Evolutionary conservation across 2,329 filamentous ascomycete genomes (phyloP).

Genomic region (Pseudogymnoascus sp.): DNA sequence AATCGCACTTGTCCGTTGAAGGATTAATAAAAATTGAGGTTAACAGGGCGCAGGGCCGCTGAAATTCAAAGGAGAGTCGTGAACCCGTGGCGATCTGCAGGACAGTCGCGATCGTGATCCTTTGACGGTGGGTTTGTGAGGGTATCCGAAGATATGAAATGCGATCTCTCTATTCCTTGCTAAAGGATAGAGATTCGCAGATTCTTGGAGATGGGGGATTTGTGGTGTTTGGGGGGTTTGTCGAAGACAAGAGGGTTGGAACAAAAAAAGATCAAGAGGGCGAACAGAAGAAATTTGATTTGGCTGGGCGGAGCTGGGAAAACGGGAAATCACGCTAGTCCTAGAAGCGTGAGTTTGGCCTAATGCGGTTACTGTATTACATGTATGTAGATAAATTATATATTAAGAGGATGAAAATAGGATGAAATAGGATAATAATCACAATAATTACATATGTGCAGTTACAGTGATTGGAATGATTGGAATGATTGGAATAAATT

Average conservation of each 20-base stretch:
- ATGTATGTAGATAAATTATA: constrained; percentile 3
- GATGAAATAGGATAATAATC: neutral
- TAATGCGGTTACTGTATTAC: constrained; percentile 5
- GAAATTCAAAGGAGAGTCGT: constrained; percentile 12
- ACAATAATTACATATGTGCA: neutral
- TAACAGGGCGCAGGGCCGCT: constrained; percentile 3
- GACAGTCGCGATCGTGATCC: constrained; percentile 7
- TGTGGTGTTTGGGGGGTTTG: neutral
- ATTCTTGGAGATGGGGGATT: neutral
- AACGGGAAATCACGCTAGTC: constrained; percentile 8
- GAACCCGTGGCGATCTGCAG: constrained; percentile 2
- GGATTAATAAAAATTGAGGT: constrained; percentile 6
- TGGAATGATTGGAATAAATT: neutral
- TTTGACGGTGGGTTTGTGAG: neutral
- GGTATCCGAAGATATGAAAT: constrained; percentile 11
- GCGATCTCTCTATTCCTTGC: constrained; percentile 10
- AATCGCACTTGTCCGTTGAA: constrained; percentile 9
- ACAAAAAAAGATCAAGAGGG: constrained; percentile 7
- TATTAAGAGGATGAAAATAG: neutral
- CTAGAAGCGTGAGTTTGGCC: neutral
- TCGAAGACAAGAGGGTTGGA: constrained; percentile 8
- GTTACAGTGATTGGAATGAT: neutral
- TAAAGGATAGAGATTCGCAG: constrained; percentile 10
- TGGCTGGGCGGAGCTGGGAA: constrained; percentile 8
- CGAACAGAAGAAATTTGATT: constrained; percentile 9